phyloP scores from a whole-genome alignment of 2,329 filamentous ascomycete genomes.

The Rasamsonia emersonii region DNA sequence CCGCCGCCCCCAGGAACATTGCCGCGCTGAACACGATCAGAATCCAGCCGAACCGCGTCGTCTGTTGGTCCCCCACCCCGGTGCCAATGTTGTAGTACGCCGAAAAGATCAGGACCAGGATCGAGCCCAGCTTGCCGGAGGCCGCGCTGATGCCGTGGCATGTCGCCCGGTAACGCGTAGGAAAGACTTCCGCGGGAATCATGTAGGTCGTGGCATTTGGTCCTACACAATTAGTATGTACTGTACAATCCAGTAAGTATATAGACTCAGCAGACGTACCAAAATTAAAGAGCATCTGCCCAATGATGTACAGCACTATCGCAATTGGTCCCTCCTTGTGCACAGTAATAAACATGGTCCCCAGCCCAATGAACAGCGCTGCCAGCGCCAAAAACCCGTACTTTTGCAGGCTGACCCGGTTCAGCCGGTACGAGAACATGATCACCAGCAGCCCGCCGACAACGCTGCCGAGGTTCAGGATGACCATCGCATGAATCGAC shows the following conservation, averaged over 20 bases:
- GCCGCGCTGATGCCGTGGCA: slow-evolving; percentile 48
- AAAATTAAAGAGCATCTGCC: slow-evolving; percentile 41
- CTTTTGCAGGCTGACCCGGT: slow-evolving; percentile 36
- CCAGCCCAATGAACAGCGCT: slow-evolving; percentile 35
- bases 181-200: slow-evolving; percentile 50
- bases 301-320: slow-evolving; percentile 37
- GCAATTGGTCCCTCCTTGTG: slow-evolving; percentile 27
- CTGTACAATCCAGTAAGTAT: background rate
- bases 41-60: slow-evolving; percentile 31
- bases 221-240: slow-evolving; percentile 13
- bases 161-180: slow-evolving; percentile 46
- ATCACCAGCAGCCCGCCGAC: slow-evolving; percentile 35
- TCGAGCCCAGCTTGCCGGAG: slow-evolving; percentile 45
- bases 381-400: slow-evolving; percentile 36
- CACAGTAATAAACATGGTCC: slow-evolving; percentile 33
- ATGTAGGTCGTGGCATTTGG: slow-evolving; percentile 36
- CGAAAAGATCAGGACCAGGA: slow-evolving; percentile 33
- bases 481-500: slow-evolving; percentile 30
- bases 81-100: slow-evolving; percentile 32
- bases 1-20: slow-evolving; percentile 32
- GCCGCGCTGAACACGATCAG: slow-evolving; percentile 33
- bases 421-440: slow-evolving; percentile 28
- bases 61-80: slow-evolving; percentile 21
- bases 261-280: slow-evolving; percentile 20
- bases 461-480: slow-evolving; percentile 35